A percentile compares a stretch with the other conserved stretches of the same genome.
These are phyloP conservation scores for Pseudocercospora cruenta DNA, from an alignment of 2,329 filamentous ascomycete species.

Conservation along the genomic window DNA sequence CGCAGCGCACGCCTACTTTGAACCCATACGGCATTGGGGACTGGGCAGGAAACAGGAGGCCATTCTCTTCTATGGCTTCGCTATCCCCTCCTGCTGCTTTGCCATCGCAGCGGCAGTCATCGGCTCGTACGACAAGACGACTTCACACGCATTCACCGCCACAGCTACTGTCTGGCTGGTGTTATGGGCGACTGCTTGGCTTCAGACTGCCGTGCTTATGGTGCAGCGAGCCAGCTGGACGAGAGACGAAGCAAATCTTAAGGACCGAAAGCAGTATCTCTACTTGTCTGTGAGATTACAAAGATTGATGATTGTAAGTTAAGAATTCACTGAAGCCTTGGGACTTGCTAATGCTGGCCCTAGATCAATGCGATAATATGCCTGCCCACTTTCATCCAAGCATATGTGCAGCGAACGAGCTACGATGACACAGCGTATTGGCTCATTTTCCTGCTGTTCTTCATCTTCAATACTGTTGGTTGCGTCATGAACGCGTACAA, in stretches of 20 bases:
- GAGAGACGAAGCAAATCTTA: constrained; percentile 37
- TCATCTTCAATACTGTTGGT: constrained; percentile 41
- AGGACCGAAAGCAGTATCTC: constrained; percentile 37
- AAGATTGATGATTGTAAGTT: constrained; percentile 37
- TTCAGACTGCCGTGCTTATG: constrained; percentile 40
- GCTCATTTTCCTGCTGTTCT: constrained; percentile 41
- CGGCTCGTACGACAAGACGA: constrained; percentile 28
- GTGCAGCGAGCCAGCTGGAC: constrained; percentile 40
- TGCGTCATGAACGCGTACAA: constrained; percentile 44
- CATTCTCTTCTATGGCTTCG: constrained; percentile 37
- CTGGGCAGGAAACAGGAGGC: constrained; percentile 31
- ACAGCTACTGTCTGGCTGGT: constrained; percentile 32
- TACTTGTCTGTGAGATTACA: constrained; percentile 39
- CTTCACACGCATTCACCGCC: constrained; percentile 31
- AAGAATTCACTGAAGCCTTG: too few relatives aligned
- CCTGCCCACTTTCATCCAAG: constrained; percentile 38
- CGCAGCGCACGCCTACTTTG: constrained; percentile 29
- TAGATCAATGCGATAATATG: constrained; percentile 39
- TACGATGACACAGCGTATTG: constrained; percentile 37
- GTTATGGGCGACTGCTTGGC: constrained; percentile 38
- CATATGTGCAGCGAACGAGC: constrained; percentile 35
- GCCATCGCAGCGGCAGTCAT: constrained; percentile 36
- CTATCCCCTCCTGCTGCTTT: constrained; percentile 34
- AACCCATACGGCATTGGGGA: constrained; percentile 36
- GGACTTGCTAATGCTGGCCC: constrained; percentile 9